Conservation (phyloP, 202 grass and related monocot species). For the Saccharum hybrid region DNA sequence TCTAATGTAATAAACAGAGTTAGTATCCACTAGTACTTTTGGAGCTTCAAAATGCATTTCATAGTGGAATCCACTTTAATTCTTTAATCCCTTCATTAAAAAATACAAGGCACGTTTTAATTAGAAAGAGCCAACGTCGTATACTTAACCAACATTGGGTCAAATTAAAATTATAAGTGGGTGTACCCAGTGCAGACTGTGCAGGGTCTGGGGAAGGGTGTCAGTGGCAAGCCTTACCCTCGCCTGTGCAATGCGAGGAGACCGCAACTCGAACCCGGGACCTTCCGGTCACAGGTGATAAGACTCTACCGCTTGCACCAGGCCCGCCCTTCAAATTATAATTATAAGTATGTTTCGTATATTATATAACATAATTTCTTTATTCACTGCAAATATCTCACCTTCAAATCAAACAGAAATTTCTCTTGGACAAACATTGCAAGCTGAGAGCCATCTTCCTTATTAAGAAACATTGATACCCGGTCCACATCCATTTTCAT, state of each 20-base stretch:
- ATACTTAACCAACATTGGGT: neutral
- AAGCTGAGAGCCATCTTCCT: conserved; percentile 93
- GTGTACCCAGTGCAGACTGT: too few species aligned
- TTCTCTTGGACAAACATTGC: conserved; percentile 97
- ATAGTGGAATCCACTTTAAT: neutral
- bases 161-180: neutral
- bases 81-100: neutral
- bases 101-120: neutral
- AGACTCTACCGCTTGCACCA: too few species aligned
- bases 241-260: too few species aligned
- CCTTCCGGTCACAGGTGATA: too few species aligned
- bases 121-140: neutral
- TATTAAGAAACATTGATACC: conserved; percentile 97
- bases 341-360: neutral
- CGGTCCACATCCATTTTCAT: conserved; percentile 95
- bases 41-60: neutral
- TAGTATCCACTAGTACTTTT: neutral
- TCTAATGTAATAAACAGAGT: neutral
- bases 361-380: conserved; percentile 13
- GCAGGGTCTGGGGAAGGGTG: too few species aligned
- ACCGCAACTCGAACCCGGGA: too few species aligned
- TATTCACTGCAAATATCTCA: conserved; percentile 47
- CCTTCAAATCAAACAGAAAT: conserved; percentile 95
- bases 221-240: too few species aligned
- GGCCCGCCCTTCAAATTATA: neutral